Conservation (phyloP, 495 filamentous ascomycete species). For the Penicillium fimorum region DNA sequence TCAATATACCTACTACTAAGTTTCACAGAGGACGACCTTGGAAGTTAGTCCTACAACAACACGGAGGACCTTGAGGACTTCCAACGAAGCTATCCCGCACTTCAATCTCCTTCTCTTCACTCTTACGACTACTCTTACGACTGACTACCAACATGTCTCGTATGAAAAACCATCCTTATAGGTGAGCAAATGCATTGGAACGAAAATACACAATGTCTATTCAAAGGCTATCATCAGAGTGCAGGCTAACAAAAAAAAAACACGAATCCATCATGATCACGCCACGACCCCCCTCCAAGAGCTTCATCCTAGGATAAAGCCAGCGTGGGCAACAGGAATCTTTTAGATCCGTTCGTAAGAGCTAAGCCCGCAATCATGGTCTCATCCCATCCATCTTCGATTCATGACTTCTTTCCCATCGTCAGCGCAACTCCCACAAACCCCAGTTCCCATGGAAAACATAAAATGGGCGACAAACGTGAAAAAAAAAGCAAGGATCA, state of each 20-base stretch:
- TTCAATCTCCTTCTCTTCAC: not conserved
- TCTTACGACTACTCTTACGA: not conserved
- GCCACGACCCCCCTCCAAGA: constrained; percentile 10
- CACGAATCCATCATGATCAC: constrained; percentile 20
- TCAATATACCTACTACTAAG: not conserved
- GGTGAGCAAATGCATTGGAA: constrained; percentile 26
- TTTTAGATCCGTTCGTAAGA: constrained; percentile 4
- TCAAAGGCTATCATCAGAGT: constrained; percentile 29
- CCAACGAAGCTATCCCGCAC: not conserved
- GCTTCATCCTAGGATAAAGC: constrained; percentile 1
- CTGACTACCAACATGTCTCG: not conserved
- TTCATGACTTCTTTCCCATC: constrained; percentile 19
- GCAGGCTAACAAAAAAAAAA: constrained; percentile 26
- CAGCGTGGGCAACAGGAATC: not conserved
- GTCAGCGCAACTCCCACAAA: constrained; percentile 18
- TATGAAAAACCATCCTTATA: constrained; percentile 6
- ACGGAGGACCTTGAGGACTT: constrained; percentile 6
- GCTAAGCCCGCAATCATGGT: constrained; percentile 15
- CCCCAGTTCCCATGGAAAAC: constrained; percentile 8
- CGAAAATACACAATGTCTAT: constrained; percentile 31
- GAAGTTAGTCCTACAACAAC: not conserved
- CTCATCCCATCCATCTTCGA: constrained; percentile 13
- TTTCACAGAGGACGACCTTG: not conserved
- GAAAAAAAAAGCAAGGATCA: constrained; percentile 10
- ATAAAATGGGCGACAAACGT: constrained; percentile 9